phyloP scores from a whole-genome alignment of 176 grass and related monocot genomes.

The Dendrocalamus sinicus region DNA sequence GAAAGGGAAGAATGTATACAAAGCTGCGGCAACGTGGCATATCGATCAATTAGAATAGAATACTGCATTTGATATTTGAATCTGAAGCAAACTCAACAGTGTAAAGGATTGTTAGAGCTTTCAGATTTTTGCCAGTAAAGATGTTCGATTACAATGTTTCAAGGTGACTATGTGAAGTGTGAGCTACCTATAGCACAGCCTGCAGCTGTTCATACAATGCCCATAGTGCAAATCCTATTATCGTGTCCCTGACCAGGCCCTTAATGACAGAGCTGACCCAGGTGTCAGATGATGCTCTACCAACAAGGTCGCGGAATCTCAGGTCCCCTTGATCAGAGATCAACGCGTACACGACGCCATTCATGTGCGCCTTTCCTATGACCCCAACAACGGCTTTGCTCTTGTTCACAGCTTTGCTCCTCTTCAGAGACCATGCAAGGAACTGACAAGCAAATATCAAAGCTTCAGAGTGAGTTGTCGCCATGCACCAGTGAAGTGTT shows the following conservation, averaged over 20 bases:
- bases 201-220: conserved; percentile 70
- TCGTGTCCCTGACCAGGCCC: conserved; percentile 73
- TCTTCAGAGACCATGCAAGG: conserved; percentile 92
- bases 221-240: conserved; percentile 73
- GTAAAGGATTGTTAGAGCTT: too few relatives aligned
- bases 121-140: too few relatives aligned
- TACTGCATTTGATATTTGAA: too few relatives aligned
- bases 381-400: conserved; percentile 79
- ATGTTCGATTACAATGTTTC: too few relatives aligned
- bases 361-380: conserved; percentile 91
- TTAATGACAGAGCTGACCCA: conserved; percentile 62
- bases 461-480: background rate
- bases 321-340: conserved; percentile 85
- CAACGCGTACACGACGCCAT: conserved; percentile 78
- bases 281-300: conserved; percentile 53
- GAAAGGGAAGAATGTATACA: too few relatives aligned
- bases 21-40: too few relatives aligned
- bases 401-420: conserved; percentile 93
- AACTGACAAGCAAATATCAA: conserved; percentile 54
- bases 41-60: too few relatives aligned
- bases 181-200: conserved; percentile 27
- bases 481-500: background rate
- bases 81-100: too few relatives aligned
- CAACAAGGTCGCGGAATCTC: conserved; percentile 78
- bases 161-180: background rate